These are phyloP conservation scores for Coriolopsis trogii DNA, from an alignment of 1,284 basidiomycete genomes.

Conservation along the genomic window DNA sequence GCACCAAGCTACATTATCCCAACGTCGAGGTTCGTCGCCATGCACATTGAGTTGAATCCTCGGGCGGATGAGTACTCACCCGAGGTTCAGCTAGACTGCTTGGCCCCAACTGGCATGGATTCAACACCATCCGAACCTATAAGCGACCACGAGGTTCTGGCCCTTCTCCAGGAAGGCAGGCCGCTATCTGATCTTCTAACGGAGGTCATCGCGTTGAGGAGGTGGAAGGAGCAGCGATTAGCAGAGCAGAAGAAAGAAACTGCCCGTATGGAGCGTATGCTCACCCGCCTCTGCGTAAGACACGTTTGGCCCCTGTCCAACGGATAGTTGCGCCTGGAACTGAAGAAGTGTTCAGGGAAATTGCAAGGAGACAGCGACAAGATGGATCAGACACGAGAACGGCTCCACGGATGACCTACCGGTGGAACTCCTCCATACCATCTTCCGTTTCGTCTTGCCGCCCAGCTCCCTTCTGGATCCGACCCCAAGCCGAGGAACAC, in stretches of 20 bases:
- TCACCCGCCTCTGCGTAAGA: conserved; percentile 14
- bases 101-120: too few relatives aligned
- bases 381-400: conserved; percentile 5
- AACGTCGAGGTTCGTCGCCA: too few relatives aligned
- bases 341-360: background rate
- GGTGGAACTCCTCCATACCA: conserved; percentile 12
- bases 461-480: conserved; percentile 11
- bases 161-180: conserved; percentile 5
- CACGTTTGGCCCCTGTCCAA: background rate
- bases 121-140: background rate
- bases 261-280: conserved; percentile 6
- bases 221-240: conserved; percentile 8
- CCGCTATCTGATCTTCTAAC: conserved; percentile 5
- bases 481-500: conserved; percentile 2
- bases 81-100: too few relatives aligned
- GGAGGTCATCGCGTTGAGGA: conserved; percentile 9
- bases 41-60: too few relatives aligned
- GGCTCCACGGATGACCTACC: conserved; percentile 11
- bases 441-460: conserved; percentile 10
- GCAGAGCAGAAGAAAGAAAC: background rate
- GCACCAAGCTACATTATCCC: too few relatives aligned
- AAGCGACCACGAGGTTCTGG: conserved; percentile 5
- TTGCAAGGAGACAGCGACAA: conserved; percentile 9
- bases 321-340: background rate
- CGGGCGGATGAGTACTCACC: too few relatives aligned